Evolutionary conservation across 345 rosid genomes (phyloP).

Genomic region (Boechera stricta): DNA sequence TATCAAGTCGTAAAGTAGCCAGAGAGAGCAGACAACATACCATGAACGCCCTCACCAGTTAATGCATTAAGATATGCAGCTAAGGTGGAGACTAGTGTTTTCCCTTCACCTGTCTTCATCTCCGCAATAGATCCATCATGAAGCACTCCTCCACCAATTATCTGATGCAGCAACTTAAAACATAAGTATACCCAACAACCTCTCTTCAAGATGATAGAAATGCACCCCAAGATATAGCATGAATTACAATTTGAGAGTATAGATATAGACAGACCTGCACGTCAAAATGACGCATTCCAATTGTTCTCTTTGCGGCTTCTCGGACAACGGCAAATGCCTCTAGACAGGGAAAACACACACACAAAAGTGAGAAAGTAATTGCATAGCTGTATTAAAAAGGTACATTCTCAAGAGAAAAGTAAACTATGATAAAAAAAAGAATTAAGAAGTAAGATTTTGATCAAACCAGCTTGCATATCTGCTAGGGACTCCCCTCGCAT

Average conservation of each 20-base stretch:
- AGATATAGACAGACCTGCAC: constrained; percentile 70
- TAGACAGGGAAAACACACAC: constrained; percentile 35
- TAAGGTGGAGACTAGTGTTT: constrained; percentile 94
- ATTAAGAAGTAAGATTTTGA: constrained; percentile 7
- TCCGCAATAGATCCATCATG: constrained; percentile 97
- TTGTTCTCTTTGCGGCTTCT: constrained; percentile 94
- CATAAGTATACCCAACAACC: constrained; percentile 28
- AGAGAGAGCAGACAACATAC: constrained; percentile 53
- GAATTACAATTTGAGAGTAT: constrained; percentile 2
- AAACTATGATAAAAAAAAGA: not conserved
- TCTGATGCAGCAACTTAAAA: constrained; percentile 52
- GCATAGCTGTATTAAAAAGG: constrained; percentile 10
- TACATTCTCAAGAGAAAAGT: not conserved
- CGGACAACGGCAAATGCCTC: constrained; percentile 97
- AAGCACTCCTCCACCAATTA: constrained; percentile 97
- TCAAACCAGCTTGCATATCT: constrained; percentile 86
- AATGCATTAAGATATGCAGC: constrained; percentile 96
- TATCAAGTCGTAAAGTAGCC: not conserved
- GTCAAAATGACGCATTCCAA: constrained; percentile 99
- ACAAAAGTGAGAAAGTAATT: constrained; percentile 17
- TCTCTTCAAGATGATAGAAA: constrained; percentile 25
- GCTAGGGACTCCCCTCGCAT: constrained; percentile 67
- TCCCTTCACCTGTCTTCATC: constrained; percentile 99
- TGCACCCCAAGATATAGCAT: constrained; percentile 1
- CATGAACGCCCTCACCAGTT: constrained; percentile 93